Evolutionary conservation across 768 basidiomycete species (phyloP), one percentile per base, ranked within the genome.

Genomic region (Kwoniella europaea): DNA sequence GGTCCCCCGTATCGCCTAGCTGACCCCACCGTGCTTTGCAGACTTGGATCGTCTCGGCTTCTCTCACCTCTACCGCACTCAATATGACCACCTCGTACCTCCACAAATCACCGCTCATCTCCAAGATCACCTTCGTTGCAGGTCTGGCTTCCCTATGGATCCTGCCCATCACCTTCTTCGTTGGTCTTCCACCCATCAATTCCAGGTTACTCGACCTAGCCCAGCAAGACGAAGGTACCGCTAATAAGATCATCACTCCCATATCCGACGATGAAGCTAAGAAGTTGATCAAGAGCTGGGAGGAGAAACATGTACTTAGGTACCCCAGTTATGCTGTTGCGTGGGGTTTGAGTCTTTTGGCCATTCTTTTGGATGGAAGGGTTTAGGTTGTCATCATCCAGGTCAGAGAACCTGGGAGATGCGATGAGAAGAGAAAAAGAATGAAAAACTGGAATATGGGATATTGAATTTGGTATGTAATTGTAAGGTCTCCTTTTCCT

Each of bases 51-150:
- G 50, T 70, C 22, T 18, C 22, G 44, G 16, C 29, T 10, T 64
- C 68, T 3, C 12, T 64, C 24, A 24, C 53, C 13, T 64, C 62
- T 18, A 10, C 68, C 35, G 10, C 42, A n/a, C 42, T 70, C 10
- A 35, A 41, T n/a, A n/a, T 65, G 22, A 52, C 63, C 20, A 70
- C 68, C 0, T 54, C 68, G 24, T 70, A 70, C 52, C 2, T 53
- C 1, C 68, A 70, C 41, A 53, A 53, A 16, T 65, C 62, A 15
- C 24, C 55, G 10, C 4, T 22, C 24, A 70, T 70, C 24, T 63
- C 63, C 10, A 22, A 18, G 10, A 55, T 70, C 24, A 57, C 68
- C 7, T 35, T 70, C 6, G 13, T 41, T 1, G 50, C 68, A 18
- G 68, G 68, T 27, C 1, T 65, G 4, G 12, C 50, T 1, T 64